Percentiles rank a stretch among this genome's conserved stretches.
Evolutionary conservation across 768 basidiomycete species (phyloP).

Genomic region (Kwoniella pini): DNA sequence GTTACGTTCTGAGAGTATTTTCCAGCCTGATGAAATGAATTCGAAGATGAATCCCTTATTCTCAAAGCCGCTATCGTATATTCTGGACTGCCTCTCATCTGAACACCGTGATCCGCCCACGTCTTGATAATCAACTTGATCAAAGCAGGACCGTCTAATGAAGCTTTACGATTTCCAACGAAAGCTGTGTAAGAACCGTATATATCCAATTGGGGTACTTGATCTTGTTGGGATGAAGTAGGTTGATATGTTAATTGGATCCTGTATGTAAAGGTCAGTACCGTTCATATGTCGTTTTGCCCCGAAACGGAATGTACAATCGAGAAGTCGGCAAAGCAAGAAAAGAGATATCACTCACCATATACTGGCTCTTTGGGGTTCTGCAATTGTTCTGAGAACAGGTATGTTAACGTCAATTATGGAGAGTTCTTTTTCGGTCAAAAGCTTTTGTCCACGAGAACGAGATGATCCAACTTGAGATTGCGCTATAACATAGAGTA

Average conservation of each 20-base stretch:
- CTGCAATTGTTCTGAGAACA: background rate
- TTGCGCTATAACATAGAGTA: too few species aligned
- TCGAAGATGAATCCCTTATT: background rate
- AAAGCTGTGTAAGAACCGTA: background rate
- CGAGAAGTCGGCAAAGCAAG: background rate
- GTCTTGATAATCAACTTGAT: background rate
- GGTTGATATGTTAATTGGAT: background rate
- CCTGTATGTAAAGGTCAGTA: background rate
- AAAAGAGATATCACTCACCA: conserved; percentile 1
- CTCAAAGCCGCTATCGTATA: background rate
- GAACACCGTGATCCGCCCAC: background rate
- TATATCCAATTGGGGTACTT: background rate
- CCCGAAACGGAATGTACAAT: background rate
- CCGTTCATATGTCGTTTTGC: background rate
- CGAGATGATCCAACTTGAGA: background rate
- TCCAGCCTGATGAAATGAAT: too few species aligned
- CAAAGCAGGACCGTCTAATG: background rate
- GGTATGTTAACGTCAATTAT: background rate
- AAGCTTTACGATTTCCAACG: background rate
- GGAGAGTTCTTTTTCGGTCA: background rate
- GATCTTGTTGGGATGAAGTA: background rate
- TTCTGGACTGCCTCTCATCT: background rate
- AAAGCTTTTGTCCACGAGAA: background rate
- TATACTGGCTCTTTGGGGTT: conserved; percentile 7
- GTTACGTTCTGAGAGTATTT: too few species aligned